A percentile compares a stretch with the other conserved stretches of the same genome.
Evolutionary conservation across 768 basidiomycete species (phyloP).

Genomic region (Amanita rimosa): DNA sequence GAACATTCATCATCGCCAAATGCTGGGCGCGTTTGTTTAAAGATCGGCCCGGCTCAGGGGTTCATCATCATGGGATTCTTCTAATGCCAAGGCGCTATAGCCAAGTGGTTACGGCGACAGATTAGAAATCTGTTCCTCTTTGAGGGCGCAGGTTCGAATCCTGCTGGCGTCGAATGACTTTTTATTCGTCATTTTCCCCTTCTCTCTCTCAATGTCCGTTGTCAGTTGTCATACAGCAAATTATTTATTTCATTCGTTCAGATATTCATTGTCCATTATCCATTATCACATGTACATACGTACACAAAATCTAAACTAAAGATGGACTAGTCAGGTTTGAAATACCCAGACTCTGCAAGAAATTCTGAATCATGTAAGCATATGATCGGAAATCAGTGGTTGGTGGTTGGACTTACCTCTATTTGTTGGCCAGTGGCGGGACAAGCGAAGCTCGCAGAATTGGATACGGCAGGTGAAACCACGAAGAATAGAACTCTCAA

Average conservation of each 20-base stretch:
- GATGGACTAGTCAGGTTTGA: neutral
- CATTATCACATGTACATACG: neutral
- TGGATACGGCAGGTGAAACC: slow-evolving; percentile 55
- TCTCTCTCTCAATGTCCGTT: no score
- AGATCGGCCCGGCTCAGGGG: no score
- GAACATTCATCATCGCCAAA: no score
- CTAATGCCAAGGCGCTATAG: slow-evolving; percentile 32
- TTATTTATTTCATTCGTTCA: no score
- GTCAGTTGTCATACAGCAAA: no score
- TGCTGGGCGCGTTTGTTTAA: no score
- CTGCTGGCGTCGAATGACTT: slow-evolving; percentile 38
- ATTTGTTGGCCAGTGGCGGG: slow-evolving; percentile 30
- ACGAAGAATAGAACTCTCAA: slow-evolving; percentile 54
- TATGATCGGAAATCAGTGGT: neutral
- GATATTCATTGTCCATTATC: neutral
- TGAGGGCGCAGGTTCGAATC: slow-evolving; percentile 51
- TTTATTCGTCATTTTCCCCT: no score
- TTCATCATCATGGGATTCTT: no score
- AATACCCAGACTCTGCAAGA: slow-evolving; percentile 1
- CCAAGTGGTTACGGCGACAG: slow-evolving; percentile 74
- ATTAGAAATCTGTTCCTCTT: slow-evolving; percentile 53
- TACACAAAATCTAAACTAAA: neutral
- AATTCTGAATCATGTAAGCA: neutral
- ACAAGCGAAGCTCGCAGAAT: slow-evolving; percentile 50
- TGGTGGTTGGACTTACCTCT: neutral